phyloP scores from a whole-genome alignment of 2,329 filamentous ascomycete genomes.

The Cercospora sp. region DNA sequence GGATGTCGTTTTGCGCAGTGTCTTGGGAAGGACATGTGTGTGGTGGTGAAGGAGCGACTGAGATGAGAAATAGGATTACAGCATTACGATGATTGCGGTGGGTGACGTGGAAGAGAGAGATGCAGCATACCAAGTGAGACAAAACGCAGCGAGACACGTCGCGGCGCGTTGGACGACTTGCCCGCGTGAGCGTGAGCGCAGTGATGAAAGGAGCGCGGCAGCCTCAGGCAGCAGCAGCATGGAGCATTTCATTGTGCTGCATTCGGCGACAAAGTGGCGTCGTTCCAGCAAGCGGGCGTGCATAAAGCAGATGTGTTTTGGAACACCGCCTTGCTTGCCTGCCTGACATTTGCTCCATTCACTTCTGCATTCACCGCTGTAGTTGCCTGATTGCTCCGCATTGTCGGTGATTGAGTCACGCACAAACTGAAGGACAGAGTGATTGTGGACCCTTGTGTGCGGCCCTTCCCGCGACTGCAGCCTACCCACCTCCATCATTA shows the following conservation, averaged over 20 bases:
- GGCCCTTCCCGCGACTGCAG: neutral
- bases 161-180: neutral
- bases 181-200: neutral
- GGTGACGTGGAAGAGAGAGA: neutral
- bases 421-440: neutral
- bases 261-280: neutral
- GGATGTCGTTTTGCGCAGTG: neutral
- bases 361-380: neutral
- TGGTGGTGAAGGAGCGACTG: constrained; percentile 7
- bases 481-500: neutral
- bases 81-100: neutral
- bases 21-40: constrained; percentile 2
- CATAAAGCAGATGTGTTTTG: neutral
- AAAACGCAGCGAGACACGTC: constrained; percentile 2
- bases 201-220: neutral
- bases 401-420: neutral
- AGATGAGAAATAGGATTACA: constrained; percentile 6
- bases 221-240: neutral
- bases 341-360: neutral
- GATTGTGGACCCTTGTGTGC: neutral
- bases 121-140: neutral
- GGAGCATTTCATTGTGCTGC: neutral
- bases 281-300: neutral
- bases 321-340: neutral
- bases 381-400: neutral